These are phyloP conservation scores for Epichloe sibirici DNA, from an alignment of 2,329 filamentous ascomycete species.

Conservation along the genomic window DNA sequence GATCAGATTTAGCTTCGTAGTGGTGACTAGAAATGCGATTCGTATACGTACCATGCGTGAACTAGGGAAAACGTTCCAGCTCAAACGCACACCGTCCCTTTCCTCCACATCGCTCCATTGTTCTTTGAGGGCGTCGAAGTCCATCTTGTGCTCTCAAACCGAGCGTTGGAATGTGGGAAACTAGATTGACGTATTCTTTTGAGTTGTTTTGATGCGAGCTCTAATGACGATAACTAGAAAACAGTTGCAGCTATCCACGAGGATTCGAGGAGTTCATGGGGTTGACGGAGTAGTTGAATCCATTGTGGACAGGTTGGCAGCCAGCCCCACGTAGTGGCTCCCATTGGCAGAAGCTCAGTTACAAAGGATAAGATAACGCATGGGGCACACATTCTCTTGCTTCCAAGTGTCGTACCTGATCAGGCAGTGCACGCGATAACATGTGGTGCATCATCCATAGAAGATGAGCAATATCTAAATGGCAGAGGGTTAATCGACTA, in stretches of 20 bases:
- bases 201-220: background rate
- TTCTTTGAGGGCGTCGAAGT: conserved; percentile 87
- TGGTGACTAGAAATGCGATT: background rate
- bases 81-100: conserved; percentile 85
- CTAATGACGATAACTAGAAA: background rate
- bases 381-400: no score
- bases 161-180: background rate
- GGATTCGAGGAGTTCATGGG: background rate
- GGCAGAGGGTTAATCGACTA: no score
- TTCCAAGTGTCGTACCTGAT: no score
- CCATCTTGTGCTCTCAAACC: conserved; percentile 42
- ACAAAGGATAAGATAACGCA: background rate
- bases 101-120: conserved; percentile 96
- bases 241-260: background rate
- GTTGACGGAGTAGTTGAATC: background rate
- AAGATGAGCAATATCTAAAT: no score
- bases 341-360: background rate
- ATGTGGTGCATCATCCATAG: no score
- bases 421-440: no score
- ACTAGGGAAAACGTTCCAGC: conserved; percentile 98
- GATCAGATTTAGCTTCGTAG: background rate
- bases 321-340: background rate
- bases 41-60: conserved; percentile 72
- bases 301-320: background rate
- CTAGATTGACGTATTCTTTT: background rate